phyloP scores from a whole-genome alignment of 2,329 filamentous ascomycete genomes.

The Aspergillus ibericus region DNA sequence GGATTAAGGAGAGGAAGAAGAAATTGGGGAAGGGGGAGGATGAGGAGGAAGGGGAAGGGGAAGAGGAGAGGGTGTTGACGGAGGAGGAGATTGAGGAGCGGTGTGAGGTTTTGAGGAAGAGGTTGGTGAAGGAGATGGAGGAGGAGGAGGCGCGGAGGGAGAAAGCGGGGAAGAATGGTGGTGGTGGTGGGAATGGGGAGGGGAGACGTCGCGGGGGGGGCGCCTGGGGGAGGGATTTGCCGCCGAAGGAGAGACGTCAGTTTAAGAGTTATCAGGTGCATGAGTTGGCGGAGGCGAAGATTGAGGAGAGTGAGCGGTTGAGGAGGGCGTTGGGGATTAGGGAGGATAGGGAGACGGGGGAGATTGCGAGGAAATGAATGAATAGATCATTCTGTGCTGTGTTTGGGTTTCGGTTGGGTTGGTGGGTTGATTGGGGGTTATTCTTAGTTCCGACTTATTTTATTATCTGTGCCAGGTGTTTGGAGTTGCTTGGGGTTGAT shows the following conservation, averaged over 20 bases:
- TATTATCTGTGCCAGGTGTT: too few species aligned
- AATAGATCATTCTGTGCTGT: too few species aligned
- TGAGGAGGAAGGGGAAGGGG: conserved; percentile 10
- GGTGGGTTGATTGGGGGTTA: background rate
- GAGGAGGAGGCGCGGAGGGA: conserved; percentile 47
- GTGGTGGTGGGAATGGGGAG: conserved; percentile 12
- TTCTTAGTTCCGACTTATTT: too few species aligned
- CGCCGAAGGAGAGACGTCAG: conserved; percentile 42
- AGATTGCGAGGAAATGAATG: conserved; percentile 40
- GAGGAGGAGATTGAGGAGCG: conserved; percentile 88
- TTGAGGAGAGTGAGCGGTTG: conserved; percentile 87
- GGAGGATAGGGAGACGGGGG: conserved; percentile 81
- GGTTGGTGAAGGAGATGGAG: conserved; percentile 60
- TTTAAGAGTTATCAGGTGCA: conserved; percentile 94
- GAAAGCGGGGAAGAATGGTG: conserved; percentile 6
- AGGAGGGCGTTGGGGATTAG: conserved; percentile 83
- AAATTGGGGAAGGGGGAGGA: conserved; percentile 65
- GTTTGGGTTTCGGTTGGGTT: conserved; percentile 1
- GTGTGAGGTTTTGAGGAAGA: conserved; percentile 66
- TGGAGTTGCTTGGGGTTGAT: too few species aligned
- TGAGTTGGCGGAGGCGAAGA: conserved; percentile 93
- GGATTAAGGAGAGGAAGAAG: conserved; percentile 70
- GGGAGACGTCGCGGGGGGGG: conserved; percentile 22
- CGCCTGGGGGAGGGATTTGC: conserved; percentile 19
- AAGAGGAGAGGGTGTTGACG: conserved; percentile 49